Evolutionary conservation across 495 filamentous ascomycete genomes (phyloP).

Genomic region (Bryoglossum gracile): DNA sequence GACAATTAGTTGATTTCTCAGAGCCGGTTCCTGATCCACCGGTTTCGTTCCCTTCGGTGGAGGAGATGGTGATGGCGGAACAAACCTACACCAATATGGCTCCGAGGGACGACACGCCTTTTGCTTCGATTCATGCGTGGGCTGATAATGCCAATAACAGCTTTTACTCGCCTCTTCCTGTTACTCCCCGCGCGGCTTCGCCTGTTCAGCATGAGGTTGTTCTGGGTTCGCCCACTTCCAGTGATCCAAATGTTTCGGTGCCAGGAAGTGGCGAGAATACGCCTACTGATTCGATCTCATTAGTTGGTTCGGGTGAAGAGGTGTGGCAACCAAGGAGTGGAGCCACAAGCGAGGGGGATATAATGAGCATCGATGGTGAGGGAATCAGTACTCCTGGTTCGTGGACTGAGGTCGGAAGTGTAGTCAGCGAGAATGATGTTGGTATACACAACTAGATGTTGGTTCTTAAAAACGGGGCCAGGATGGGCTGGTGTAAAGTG

Average conservation of each 20-base stretch:
- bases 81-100: slow-evolving; percentile 17
- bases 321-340: slow-evolving; percentile 29
- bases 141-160: slow-evolving; percentile 34
- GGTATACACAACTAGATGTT: slow-evolving; percentile 25
- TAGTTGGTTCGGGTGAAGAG: slow-evolving; percentile 34
- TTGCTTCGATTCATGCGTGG: slow-evolving; percentile 50
- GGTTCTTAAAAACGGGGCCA: too few species aligned
- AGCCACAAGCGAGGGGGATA: slow-evolving; percentile 37
- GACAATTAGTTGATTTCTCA: slow-evolving; percentile 21
- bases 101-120: slow-evolving; percentile 31
- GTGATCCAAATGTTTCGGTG: slow-evolving; percentile 25
- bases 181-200: slow-evolving; percentile 24
- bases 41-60: slow-evolving; percentile 14
- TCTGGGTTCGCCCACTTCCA: slow-evolving; percentile 17
- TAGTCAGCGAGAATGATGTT: slow-evolving; percentile 51
- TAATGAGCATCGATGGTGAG: slow-evolving; percentile 59
- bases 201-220: slow-evolving; percentile 5
- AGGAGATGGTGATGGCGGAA: slow-evolving; percentile 6
- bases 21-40: slow-evolving; percentile 24
- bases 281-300: slow-evolving; percentile 42
- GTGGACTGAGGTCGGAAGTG: slow-evolving; percentile 75
- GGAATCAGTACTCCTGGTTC: slow-evolving; percentile 58
- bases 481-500: neutral
- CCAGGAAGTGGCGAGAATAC: slow-evolving; percentile 36
- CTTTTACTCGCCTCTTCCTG: slow-evolving; percentile 48